Conservation (phyloP, 2,329 filamentous ascomycete species). For the Cyanodermella asteris region DNA sequence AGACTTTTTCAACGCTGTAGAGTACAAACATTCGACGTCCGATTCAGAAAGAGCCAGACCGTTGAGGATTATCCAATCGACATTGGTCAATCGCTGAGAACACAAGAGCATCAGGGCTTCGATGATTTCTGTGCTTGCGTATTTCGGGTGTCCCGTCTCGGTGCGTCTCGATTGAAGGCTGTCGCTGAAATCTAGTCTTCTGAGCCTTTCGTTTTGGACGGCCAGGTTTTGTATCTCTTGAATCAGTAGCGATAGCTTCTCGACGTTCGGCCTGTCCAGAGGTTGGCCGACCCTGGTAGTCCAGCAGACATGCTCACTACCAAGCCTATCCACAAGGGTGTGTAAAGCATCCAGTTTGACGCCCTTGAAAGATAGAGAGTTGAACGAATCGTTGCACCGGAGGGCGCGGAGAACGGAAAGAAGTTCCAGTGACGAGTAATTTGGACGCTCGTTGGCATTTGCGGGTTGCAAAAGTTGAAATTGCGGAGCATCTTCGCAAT, state of each 20-base stretch:
- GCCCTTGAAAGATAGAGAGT: conserved; percentile 43
- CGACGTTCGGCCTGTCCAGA: conserved; percentile 30
- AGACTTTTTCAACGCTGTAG: conserved; percentile 41
- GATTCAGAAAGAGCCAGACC: conserved; percentile 49
- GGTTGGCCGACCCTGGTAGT: conserved; percentile 36
- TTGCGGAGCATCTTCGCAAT: conserved; percentile 43
- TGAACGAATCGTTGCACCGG: conserved; percentile 49
- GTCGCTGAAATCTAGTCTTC: conserved; percentile 43
- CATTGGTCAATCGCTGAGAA: conserved; percentile 42
- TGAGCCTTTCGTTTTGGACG: conserved; percentile 39
- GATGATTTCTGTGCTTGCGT: conserved; percentile 46
- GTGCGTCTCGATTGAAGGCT: conserved; percentile 35
- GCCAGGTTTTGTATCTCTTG: conserved; percentile 48
- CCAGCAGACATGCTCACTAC: conserved; percentile 38
- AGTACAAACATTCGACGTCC: conserved; percentile 43
- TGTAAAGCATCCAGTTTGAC: conserved; percentile 44
- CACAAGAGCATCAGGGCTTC: conserved; percentile 48
- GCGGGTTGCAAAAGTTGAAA: conserved; percentile 41
- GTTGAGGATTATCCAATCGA: conserved; percentile 49
- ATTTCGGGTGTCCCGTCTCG: conserved; percentile 25
- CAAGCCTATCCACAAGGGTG: conserved; percentile 35
- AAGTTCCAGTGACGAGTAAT: conserved; percentile 40
- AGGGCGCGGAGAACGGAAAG: conserved; percentile 47
- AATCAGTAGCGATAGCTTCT: conserved; percentile 36
- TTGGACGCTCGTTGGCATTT: conserved; percentile 21